These are phyloP conservation scores for Termitomyces sp. DNA, from an alignment of 768 basidiomycete genomes.

Conservation along the genomic window DNA sequence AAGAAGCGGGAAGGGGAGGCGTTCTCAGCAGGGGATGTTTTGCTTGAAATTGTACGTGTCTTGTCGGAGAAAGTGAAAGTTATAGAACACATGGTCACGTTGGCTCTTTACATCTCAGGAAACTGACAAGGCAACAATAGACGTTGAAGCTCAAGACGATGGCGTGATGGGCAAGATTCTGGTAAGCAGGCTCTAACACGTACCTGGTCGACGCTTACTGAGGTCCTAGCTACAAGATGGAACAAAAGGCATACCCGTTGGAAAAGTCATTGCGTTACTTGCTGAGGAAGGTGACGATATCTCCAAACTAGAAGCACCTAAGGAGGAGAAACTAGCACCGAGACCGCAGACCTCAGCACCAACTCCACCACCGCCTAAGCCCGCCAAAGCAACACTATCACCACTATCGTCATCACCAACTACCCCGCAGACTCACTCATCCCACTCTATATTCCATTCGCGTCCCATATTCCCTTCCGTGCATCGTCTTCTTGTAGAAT, in stretches of 20 bases:
- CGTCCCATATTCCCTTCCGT: conserved; percentile 90
- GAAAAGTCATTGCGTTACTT: conserved; percentile 84
- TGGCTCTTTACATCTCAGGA: conserved; percentile 43
- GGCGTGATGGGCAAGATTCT: conserved; percentile 92
- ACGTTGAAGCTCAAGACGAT: conserved; percentile 98
- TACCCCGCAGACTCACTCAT: conserved; percentile 28
- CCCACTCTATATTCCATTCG: conserved; percentile 42
- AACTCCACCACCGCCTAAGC: conserved; percentile 25
- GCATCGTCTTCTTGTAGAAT: conserved; percentile 66
- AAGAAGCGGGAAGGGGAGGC: conserved; percentile 83
- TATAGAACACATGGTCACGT: background rate
- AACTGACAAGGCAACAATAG: conserved; percentile 95
- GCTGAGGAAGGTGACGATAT: conserved; percentile 97
- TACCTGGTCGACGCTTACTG: background rate
- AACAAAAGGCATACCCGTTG: conserved; percentile 80
- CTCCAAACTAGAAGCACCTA: conserved; percentile 69
- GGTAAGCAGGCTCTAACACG: conserved; percentile 37
- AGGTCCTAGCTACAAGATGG: conserved; percentile 61
- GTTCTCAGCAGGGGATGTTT: conserved; percentile 77
- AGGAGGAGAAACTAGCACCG: conserved; percentile 32
- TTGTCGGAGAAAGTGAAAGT: background rate
- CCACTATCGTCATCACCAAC: conserved; percentile 20
- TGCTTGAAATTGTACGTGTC: conserved; percentile 79
- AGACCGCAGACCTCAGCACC: conserved; percentile 22
- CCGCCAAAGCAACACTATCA: conserved; percentile 21